A percentile compares a stretch with the other conserved stretches of the same genome.
These are phyloP conservation scores for Rhizophora mangle DNA, from an alignment of 345 rosid genomes.

Conservation along the genomic window DNA sequence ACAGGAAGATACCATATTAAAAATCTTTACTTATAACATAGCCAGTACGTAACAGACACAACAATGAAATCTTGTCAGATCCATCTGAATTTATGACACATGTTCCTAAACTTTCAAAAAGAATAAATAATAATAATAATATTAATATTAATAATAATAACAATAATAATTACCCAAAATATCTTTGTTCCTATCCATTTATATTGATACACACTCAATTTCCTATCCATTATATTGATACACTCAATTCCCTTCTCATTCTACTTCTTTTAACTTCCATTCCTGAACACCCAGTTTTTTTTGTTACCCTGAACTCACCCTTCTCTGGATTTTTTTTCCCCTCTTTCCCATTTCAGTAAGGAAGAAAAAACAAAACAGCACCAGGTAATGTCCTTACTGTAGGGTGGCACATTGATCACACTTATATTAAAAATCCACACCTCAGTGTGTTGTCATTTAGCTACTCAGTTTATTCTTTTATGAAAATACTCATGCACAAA, in stretches of 20 bases:
- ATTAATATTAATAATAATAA: too few relatives aligned
- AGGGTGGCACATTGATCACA: too few relatives aligned
- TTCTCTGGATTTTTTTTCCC: background rate
- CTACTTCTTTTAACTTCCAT: background rate
- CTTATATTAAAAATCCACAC: too few relatives aligned
- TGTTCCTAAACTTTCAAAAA: slow-evolving; percentile 2
- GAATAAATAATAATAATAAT: background rate
- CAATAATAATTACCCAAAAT: background rate
- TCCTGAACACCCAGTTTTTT: background rate
- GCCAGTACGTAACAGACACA: slow-evolving; percentile 6
- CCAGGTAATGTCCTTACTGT: too few relatives aligned
- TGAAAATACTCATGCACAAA: too few relatives aligned
- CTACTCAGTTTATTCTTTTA: too few relatives aligned
- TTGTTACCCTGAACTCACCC: too few relatives aligned
- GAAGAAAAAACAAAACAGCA: background rate
- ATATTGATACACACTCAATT: too few relatives aligned
- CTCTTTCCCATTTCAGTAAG: background rate
- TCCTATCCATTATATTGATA: too few relatives aligned
- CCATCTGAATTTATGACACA: background rate
- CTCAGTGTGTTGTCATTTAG: too few relatives aligned
- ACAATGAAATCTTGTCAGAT: slow-evolving; percentile 4
- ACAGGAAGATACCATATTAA: slow-evolving; percentile 28
- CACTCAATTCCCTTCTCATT: too few relatives aligned
- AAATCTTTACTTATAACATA: background rate
- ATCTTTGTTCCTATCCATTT: too few relatives aligned